Conservation (phyloP, 768 basidiomycete species). For the Coprinopsis sp. region DNA sequence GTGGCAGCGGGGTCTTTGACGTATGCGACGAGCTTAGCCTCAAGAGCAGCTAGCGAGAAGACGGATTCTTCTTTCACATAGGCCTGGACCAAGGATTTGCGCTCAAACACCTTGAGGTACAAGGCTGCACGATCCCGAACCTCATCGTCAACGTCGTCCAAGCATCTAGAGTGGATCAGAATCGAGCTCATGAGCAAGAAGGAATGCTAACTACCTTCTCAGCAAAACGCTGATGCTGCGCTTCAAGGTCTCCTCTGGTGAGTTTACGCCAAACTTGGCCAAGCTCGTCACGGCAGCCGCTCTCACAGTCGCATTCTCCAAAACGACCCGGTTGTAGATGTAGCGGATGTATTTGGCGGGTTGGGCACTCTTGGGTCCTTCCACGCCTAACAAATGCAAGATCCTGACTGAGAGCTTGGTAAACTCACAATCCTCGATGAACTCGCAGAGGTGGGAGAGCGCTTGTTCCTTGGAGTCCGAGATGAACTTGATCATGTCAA, state of each 20-base stretch:
- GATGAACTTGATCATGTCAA: slow-evolving; percentile 99
- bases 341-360: slow-evolving; percentile 98
- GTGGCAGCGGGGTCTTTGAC: slow-evolving; percentile 76
- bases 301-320: slow-evolving; percentile 96
- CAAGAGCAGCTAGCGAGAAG: slow-evolving; percentile 85
- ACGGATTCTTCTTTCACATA: slow-evolving; percentile 96
- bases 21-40: slow-evolving; percentile 90
- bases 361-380: slow-evolving; percentile 94
- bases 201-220: slow-evolving; percentile 51
- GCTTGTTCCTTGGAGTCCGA: slow-evolving; percentile 95
- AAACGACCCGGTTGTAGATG: slow-evolving; percentile 98
- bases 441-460: slow-evolving; percentile 96
- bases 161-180: slow-evolving; percentile 51
- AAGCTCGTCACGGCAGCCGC: slow-evolving; percentile 93
- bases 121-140: slow-evolving; percentile 96
- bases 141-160: slow-evolving; percentile 98
- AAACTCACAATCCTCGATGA: slow-evolving; percentile 99
- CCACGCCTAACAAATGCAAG: slow-evolving; percentile 89
- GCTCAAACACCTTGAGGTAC: slow-evolving; percentile 82
- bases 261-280: slow-evolving; percentile 95
- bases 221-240: slow-evolving; percentile 86
- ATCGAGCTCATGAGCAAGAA: not conserved
- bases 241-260: slow-evolving; percentile 70
- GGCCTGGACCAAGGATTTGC: slow-evolving; percentile 71
- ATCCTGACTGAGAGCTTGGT: slow-evolving; percentile 98